These are phyloP conservation scores for Zangia roseola DNA, from an alignment of 768 basidiomycete species.

Conservation along the genomic window DNA sequence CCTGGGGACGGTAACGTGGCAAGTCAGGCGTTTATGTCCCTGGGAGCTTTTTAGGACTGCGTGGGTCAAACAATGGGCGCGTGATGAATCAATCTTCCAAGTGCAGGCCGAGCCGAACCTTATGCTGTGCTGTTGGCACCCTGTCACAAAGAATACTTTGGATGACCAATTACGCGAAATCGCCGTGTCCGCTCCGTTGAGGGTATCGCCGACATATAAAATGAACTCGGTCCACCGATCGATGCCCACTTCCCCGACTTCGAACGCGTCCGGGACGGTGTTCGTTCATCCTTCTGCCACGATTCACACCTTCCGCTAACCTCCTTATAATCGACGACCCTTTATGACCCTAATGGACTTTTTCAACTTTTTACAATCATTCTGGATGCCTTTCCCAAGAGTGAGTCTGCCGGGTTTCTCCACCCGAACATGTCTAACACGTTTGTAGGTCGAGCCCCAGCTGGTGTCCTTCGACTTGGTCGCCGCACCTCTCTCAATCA, in stretches of 20 bases:
- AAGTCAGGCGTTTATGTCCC: conserved; percentile 16
- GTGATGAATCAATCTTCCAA: conserved; percentile 6
- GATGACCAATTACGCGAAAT: conserved; percentile 23
- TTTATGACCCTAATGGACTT: conserved; percentile 27
- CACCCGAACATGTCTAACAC: conserved; percentile 5
- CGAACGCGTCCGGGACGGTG: conserved; percentile 24
- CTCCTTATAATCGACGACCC: conserved; percentile 22
- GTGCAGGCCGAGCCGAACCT: not conserved
- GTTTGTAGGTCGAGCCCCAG: conserved; percentile 31
- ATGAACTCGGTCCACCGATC: conserved; percentile 12
- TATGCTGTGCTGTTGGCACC: conserved; percentile 9
- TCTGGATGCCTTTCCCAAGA: conserved; percentile 21
- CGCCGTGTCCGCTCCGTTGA: conserved; percentile 23
- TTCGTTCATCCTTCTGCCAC: conserved; percentile 17
- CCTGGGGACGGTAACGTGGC: conserved; percentile 4
- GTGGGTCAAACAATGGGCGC: conserved; percentile 19
- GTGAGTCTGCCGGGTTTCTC: conserved; percentile 15
- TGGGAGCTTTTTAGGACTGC: conserved; percentile 13
- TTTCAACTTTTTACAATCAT: conserved; percentile 22
- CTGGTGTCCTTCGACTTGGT: conserved; percentile 41
- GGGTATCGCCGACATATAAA: conserved; percentile 29
- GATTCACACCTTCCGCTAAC: conserved; percentile 14
- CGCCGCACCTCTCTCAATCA: conserved; percentile 25
- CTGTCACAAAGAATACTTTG: not conserved
- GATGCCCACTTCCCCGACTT: conserved; percentile 15